Evolutionary conservation across 2,329 filamentous ascomycete species (phyloP).

Genomic region (Beauveria sp.): DNA sequence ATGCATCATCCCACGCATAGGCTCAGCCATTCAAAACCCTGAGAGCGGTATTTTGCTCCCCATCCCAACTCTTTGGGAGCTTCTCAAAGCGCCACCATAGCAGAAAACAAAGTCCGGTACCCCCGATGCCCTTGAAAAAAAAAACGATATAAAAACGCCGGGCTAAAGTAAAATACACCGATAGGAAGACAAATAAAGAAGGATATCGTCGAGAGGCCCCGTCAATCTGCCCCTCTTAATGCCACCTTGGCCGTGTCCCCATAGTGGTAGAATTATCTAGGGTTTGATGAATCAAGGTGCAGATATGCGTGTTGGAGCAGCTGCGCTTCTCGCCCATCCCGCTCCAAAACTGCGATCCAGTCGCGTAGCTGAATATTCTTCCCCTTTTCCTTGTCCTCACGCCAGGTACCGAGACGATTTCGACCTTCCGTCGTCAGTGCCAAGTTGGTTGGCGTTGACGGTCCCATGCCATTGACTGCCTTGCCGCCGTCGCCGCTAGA

Average conservation of each 20-base stretch:
- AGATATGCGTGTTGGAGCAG: conserved; percentile 53
- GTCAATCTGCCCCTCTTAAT: background rate
- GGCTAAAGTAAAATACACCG: conserved; percentile 24
- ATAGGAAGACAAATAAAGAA: conserved; percentile 17
- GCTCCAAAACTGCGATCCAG: conserved; percentile 70
- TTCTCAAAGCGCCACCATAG: background rate
- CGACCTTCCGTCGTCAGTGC: conserved; percentile 49
- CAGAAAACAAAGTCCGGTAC: background rate
- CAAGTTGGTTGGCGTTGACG: conserved; percentile 24
- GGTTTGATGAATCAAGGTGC: conserved; percentile 41
- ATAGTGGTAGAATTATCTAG: conserved; percentile 25
- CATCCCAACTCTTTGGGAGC: background rate
- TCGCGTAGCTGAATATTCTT: conserved; percentile 78
- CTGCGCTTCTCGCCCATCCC: conserved; percentile 61
- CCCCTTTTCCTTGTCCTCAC: conserved; percentile 71
- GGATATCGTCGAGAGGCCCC: conserved; percentile 12
- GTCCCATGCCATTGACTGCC: conserved; percentile 24
- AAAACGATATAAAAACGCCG: conserved; percentile 19
- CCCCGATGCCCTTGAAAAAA: background rate
- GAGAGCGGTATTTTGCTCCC: background rate
- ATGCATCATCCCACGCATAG: background rate
- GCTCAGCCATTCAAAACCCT: background rate
- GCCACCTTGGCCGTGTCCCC: background rate
- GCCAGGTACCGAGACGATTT: conserved; percentile 63
- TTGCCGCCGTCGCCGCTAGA: conserved; percentile 26